Evolutionary conservation across 2,329 filamentous ascomycete species (phyloP), one percentile per base, ranked within the genome.

Genomic region (Huntiella omanensis): DNA sequence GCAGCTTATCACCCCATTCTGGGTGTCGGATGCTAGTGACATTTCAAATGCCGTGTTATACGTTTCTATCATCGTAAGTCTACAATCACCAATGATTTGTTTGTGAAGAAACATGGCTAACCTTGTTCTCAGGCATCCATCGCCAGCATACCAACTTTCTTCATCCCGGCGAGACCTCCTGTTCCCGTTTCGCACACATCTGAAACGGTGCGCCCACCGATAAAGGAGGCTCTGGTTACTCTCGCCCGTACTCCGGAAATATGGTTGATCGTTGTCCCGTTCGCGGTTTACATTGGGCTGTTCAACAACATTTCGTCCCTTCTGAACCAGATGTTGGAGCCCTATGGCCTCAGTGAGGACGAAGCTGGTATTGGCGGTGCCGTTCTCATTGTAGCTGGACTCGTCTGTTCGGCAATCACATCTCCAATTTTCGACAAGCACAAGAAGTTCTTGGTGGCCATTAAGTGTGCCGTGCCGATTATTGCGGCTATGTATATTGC

Each of bases 301-400:
- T 98, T 98, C 76, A 96, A 96, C 69, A 81, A 81, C 53, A 68
- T 87, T 53, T 92, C 86, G 43, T 82, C 82, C 1, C 73, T 96
- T 1, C 70, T 96, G 7, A 93, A 88, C 64, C 88, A 95, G 58
- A 83, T 96, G 58, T 73, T 96, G 52, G 67, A 74, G 35, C 91
- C 91, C 0, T 88, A 95, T 63, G 82, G 76, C 55, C 93, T 85
- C 70, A 72, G 66, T 49, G 81, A 93, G 59, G 80, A 80, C 52
- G 71, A 94, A 47, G 83, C 88, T 16, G 91, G 91, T 33, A 87
- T 96, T 55, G 85, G 80, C 8, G 91, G 91, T 52, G 91, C 83
- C 1, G 62, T 96, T 6, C 71, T 96, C 33, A 96, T 96, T 58
- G 69, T 94, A 40, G 83, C 91, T 45, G 91, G 91, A 6, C 75